Evolutionary conservation across 345 rosid genomes (phyloP), one percentile per base, ranked within the genome.

Genomic region (Jatropha curcas): DNA sequence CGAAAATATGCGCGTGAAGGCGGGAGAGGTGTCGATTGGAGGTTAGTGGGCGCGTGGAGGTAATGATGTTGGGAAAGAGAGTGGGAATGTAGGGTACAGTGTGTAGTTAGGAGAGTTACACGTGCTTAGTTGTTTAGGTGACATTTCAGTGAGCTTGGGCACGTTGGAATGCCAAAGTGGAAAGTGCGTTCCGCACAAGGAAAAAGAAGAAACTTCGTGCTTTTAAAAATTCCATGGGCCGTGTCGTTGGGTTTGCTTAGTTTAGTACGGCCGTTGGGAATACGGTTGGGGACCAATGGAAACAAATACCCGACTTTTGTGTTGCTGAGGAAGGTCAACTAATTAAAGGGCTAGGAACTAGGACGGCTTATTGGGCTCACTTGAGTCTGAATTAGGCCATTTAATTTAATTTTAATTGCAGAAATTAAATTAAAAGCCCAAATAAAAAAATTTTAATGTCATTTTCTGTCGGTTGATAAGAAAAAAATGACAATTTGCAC

Each of bases 101-200:
- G 50, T 7, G 11, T 14, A 45, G 51, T 46, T 35, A 12, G 5
- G 30, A 56, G 31, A 25, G 60, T 25, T 2, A 41, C 50, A 39
- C 50, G 67, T 63, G 66, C 20, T 20, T n/a, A 6, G 50, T 4
- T 12, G 30, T 27, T 45, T 37, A 8, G 66, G 46, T 7, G 28
- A 31, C 11, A 48, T 48, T 48, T 48, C 53, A 34, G 46, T 24
- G 11, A n/a, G 24, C 41, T 20, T 16, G 43, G 1, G 67, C 50
- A 63, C 67, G 67, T 63, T 63, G 67, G 71, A 67, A 50, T 20
- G 57, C 25, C 19, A 6, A 65, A 46, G 59, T 50, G 46, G 71
- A 67, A 67, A 67, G 43, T 20, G 31, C 7, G 30, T 1, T 12
- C 58, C 27, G 60, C 60, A 19, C 56, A 66, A 66, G 37, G 41